Evolutionary conservation across 1,139 yeast genomes (phyloP), one percentile per base, ranked within the genome.

Genomic region (Geotrichum australiense): DNA sequence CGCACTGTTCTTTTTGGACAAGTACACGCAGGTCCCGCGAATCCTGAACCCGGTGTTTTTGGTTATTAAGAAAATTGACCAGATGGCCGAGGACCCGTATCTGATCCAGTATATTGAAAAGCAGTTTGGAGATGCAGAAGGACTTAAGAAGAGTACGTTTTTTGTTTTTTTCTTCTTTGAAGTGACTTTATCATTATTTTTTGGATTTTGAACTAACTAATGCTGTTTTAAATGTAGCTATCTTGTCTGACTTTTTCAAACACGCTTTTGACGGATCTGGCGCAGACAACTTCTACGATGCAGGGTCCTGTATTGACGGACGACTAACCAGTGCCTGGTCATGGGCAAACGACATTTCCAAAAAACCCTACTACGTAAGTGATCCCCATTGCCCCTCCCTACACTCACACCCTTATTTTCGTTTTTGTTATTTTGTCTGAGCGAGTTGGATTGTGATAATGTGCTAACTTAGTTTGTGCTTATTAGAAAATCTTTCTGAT

Each of bases 271-370:
- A 80, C 56, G 72, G 85, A 2, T 76, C 83, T 5, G 91, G 91
- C 34, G 86, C 86, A 5, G 84, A 80, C 53, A 80, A 80, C 57
- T 80, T 77, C 57, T 80, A 76, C 56, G 80, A 80, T 68, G 83
- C 86, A 20, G 91, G 91, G 1, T 75, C 82, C 5, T 80, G 91
- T 60, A 80, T 80, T 44, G 91, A 80, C 57, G 91, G 89, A 15
- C 70, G 87, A 41, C 63, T 81, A 39, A 80, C 91, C 0, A 74
- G 81, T 41, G 84, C 87, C 1, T 81, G 89, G 84, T 82, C 80
- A 53, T 82, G 84, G 71, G 80, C 86, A 41, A 80, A 81, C 54
- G 70, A 71, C 46, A 75, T 80, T 34, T 62, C 77, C 25, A 78
- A 78, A 55, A 80, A 79, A 55, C 68, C 70, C 8, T 80, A 79